Conservation (phyloP, 331 rosid genomes). For the Pyracantha coccinea region DNA sequence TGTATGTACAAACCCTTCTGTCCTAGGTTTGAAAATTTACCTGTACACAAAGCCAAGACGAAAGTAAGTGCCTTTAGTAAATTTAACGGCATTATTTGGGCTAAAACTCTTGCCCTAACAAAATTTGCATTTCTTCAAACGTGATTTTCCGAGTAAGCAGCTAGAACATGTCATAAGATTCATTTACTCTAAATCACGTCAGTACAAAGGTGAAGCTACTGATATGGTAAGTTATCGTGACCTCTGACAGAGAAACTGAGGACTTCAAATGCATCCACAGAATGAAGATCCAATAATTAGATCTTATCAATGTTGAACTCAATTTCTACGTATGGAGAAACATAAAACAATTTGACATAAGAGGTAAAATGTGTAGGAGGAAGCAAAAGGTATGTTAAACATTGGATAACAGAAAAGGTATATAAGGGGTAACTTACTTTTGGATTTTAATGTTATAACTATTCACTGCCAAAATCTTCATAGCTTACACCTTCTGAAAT, state of each 20-base stretch:
- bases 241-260: not conserved
- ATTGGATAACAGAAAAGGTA: not conserved
- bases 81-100: not conserved
- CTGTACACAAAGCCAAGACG: constrained; percentile 18
- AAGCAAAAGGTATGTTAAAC: not conserved
- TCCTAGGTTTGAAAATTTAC: constrained; percentile 28
- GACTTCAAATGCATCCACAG: not conserved
- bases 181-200: not conserved
- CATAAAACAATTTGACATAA: not conserved
- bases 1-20: constrained; percentile 50
- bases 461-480: constrained; percentile 46
- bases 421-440: not conserved
- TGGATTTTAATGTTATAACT: constrained; percentile 3
- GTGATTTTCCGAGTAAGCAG: not conserved
- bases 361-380: not conserved
- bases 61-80: not conserved
- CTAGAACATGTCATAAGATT: not conserved
- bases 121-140: not conserved
- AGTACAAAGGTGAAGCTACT: not conserved
- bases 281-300: not conserved
- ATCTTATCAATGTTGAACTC: not conserved
- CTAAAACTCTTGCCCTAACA: not conserved
- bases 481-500: constrained; percentile 45
- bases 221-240: not conserved
- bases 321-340: not conserved